Evolutionary conservation across 169 alveolate genomes (phyloP).

Genomic region (Cytauxzoon felis): DNA sequence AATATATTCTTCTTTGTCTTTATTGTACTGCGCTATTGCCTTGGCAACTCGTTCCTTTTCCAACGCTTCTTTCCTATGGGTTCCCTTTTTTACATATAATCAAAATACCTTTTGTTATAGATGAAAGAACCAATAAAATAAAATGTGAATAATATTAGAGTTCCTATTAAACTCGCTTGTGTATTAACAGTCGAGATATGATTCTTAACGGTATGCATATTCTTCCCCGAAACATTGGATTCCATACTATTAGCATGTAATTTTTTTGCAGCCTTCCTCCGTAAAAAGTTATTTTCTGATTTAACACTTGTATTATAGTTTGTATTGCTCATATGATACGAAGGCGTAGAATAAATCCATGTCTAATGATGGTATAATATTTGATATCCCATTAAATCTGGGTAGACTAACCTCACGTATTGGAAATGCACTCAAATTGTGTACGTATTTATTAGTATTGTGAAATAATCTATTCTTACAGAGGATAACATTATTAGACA

Average conservation of each 20-base stretch:
- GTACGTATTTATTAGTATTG: too few relatives aligned
- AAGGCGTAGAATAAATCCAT: too few relatives aligned
- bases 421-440: too few relatives aligned
- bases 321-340: too few relatives aligned
- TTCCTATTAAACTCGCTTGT: constrained; percentile 43
- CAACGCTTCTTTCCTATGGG: constrained; percentile 15
- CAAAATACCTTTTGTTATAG: constrained; percentile 36
- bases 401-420: too few relatives aligned
- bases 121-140: constrained; percentile 16
- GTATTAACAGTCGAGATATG: neutral
- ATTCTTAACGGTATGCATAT: constrained; percentile 14
- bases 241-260: constrained; percentile 3
- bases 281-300: constrained; percentile 8
- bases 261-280: neutral
- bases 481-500: too few relatives aligned
- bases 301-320: neutral
- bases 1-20: constrained; percentile 51
- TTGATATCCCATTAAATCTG: too few relatives aligned
- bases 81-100: neutral
- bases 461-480: too few relatives aligned
- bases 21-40: constrained; percentile 43
- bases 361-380: too few relatives aligned
- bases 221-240: constrained; percentile 8
- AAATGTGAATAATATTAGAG: constrained; percentile 9
- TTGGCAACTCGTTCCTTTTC: constrained; percentile 45